Base-by-base conservation (phyloP, 2,329 filamentous ascomycete genomes). In the Dactylellina cionopaga region DNA sequence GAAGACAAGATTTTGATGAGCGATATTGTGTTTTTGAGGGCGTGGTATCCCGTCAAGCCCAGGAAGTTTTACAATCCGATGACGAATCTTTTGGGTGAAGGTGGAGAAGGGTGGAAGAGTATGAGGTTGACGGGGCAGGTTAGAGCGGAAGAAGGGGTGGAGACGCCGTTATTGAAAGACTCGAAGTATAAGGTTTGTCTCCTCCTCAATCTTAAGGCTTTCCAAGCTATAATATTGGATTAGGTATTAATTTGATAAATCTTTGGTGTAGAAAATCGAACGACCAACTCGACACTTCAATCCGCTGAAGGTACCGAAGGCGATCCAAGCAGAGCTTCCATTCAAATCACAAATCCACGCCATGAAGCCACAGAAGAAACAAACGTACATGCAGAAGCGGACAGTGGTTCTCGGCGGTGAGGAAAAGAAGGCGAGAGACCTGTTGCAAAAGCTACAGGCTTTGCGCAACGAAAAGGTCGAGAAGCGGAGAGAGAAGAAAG, bases 1-100 rank as follows among this genome's bases (percentile, higher is more conserved):
- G 95, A 99, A 81, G 95, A 99, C 85, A 99, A 98, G 83, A 92
- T 99, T 74, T 85, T 99, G 55, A 92, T 96, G 86, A 92, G 89
- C 80, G 95, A 99, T 80, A 96, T 99, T 76, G 91, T 98, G 74
- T 98, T 99, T 84, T 83, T 99, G 37, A 88, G 95, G 51, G 94
- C 95, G 1, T 99, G 96, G 96, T 98, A 96, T 81, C 92, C 95
- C 7, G 89, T 99, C 81, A 92, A 92, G 78, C 95, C 95, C 1
- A 92, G 92, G 81, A 89, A 93, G 68, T 99, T 96, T 86, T 97
- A 97, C 84, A 97, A 98, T 81, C 91, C 92, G 0, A 93, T 96
- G 60, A 95, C 92, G 69, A 96, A 99, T 81, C 86, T 98, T 37
- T 85, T 98, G 7, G 65, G 65, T 11, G 56, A 70, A 9, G 70